Evolutionary conservation across 2,329 filamentous ascomycete genomes (phyloP).

Genomic region (Pyricularia sp.): DNA sequence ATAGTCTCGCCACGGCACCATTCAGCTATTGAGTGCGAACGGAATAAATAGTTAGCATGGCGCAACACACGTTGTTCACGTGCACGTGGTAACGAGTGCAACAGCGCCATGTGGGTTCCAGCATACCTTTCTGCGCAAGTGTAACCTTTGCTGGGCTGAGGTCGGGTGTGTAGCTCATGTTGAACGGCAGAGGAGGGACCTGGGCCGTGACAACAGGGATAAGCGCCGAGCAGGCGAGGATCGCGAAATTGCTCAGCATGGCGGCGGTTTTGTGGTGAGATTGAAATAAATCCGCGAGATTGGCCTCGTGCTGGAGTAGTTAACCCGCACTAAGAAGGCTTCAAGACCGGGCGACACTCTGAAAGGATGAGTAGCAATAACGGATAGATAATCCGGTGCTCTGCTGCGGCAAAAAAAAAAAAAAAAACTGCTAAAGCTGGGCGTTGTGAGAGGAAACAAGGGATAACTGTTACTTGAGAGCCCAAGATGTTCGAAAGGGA

Average conservation of each 20-base stretch:
- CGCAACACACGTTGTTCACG: not conserved
- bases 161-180: slow-evolving; percentile 2
- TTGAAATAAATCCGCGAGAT: not conserved
- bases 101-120: not conserved
- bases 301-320: not conserved
- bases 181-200: not conserved
- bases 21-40: slow-evolving; percentile 25
- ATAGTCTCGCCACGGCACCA: slow-evolving; percentile 45
- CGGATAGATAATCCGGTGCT: not conserved
- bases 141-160: slow-evolving; percentile 2
- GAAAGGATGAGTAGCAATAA: not conserved
- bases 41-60: not conserved
- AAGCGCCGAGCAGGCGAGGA: slow-evolving; percentile 1
- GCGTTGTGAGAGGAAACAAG: not conserved
- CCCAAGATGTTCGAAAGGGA: not conserved
- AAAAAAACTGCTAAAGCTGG: not conserved
- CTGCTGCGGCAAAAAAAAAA: not conserved
- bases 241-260: slow-evolving; percentile 1
- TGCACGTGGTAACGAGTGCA: not conserved
- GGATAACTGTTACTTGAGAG: not conserved
- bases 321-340: not conserved
- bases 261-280: not conserved
- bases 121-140: not conserved
- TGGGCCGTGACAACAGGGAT: slow-evolving; percentile 1
- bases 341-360: not conserved